These are phyloP conservation scores for Pyricularia pennisetigena DNA, from an alignment of 2,329 filamentous ascomycete genomes.

Conservation along the genomic window DNA sequence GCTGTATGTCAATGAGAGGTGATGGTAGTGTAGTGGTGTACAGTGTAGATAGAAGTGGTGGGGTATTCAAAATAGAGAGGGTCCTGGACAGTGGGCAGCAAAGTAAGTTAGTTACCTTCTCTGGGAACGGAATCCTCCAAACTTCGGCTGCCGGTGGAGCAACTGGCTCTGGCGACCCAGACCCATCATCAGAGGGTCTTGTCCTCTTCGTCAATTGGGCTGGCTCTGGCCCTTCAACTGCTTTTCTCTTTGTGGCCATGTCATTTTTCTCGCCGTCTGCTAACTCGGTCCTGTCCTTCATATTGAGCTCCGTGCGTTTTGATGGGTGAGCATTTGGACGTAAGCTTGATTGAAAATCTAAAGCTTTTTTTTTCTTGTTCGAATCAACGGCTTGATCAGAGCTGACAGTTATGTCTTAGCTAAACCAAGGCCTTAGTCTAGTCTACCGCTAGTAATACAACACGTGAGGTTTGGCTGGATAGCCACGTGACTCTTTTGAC, in stretches of 20 bases:
- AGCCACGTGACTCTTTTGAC: neutral
- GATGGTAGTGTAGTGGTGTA: no score
- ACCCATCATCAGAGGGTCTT: neutral
- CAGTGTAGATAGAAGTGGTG: no score
- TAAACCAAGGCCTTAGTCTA: no score
- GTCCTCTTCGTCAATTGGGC: neutral
- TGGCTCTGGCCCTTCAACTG: neutral
- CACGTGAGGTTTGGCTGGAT: neutral
- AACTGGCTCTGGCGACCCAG: neutral
- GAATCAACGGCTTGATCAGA: no score
- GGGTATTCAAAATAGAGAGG: no score
- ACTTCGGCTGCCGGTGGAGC: neutral
- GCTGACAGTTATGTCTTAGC: no score
- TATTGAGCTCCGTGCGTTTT: neutral
- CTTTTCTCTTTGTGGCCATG: neutral
- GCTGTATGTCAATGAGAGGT: no score
- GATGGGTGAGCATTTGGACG: neutral
- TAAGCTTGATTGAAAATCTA: neutral
- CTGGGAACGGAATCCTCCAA: slow-evolving; percentile 2
- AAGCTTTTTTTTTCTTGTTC: no score
- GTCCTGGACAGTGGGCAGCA: neutral
- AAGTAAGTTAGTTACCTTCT: slow-evolving; percentile 3
- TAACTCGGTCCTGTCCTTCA: neutral
- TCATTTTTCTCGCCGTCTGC: neutral
- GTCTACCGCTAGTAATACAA: neutral